Percentiles rank a stretch among this genome's conserved stretches.
Evolutionary conservation across 192 early-diverging fungal species (phyloP).

Genomic region (Entomortierella chlamydospora): DNA sequence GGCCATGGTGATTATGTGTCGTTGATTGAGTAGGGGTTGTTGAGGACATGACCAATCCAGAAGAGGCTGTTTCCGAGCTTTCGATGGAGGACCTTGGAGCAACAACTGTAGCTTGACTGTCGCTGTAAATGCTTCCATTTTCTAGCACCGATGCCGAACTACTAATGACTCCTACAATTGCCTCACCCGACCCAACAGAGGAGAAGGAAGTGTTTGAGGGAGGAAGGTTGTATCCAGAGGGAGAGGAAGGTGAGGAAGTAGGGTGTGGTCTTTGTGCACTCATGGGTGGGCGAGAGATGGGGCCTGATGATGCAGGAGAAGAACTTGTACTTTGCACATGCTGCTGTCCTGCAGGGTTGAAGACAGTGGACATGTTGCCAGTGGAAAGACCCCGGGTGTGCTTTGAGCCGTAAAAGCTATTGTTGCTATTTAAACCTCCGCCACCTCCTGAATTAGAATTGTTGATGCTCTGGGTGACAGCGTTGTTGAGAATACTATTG

Average conservation of each 20-base stretch:
- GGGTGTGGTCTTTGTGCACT: slow-evolving; percentile 20
- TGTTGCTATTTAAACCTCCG: slow-evolving; percentile 37
- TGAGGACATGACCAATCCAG: not conserved
- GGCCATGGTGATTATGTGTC: not conserved
- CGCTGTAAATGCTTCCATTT: not conserved
- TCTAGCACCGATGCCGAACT: not conserved
- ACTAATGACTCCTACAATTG: not conserved
- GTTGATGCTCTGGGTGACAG: slow-evolving; percentile 18
- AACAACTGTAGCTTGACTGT: not conserved
- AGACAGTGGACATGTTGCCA: slow-evolving; percentile 26
- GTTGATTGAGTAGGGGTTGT: not conserved
- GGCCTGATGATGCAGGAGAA: slow-evolving; percentile 2
- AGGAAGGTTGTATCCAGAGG: slow-evolving; percentile 6
- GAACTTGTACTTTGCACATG: not conserved
- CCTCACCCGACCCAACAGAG: slow-evolving; percentile 21
- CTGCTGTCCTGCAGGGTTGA: slow-evolving; percentile 15
- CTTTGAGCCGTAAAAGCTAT: slow-evolving; percentile 26
- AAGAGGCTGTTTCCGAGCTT: no score
- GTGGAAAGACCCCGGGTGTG: slow-evolving; percentile 41
- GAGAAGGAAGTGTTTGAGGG: slow-evolving; percentile 37
- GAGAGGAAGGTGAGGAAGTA: slow-evolving; percentile 16
- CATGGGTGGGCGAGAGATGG: slow-evolving; percentile 34
- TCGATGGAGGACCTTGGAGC: not conserved
- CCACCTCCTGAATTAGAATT: slow-evolving; percentile 7
- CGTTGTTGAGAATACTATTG: slow-evolving; percentile 49